Evolutionary conservation across 805 yeast genomes (phyloP).

Genomic region (Clavispora vitiphila): DNA sequence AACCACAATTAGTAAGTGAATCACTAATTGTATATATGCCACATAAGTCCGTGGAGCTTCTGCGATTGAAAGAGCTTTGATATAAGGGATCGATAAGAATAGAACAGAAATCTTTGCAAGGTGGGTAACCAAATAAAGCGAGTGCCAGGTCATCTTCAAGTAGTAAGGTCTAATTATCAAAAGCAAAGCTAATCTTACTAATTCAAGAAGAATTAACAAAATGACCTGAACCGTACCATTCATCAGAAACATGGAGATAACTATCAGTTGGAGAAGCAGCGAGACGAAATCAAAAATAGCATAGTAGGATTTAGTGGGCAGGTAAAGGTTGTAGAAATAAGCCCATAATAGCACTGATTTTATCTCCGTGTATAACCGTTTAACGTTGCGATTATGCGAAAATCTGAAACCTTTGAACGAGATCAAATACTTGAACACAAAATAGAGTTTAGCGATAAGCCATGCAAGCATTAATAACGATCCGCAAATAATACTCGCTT

Average conservation of each 20-base stretch:
- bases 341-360: constrained; percentile 45
- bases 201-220: constrained; percentile 32
- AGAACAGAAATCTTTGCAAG: constrained; percentile 36
- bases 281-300: constrained; percentile 32
- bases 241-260: constrained; percentile 41
- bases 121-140: constrained; percentile 31
- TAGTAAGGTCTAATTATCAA: constrained; percentile 25
- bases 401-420: constrained; percentile 15
- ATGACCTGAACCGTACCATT: constrained; percentile 43
- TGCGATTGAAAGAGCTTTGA: constrained; percentile 28
- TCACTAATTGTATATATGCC: constrained; percentile 38
- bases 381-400: constrained; percentile 15
- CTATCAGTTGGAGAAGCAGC: constrained; percentile 26
- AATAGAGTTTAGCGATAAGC: constrained; percentile 7
- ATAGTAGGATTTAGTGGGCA: constrained; percentile 38
- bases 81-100: constrained; percentile 40
- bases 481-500: constrained; percentile 26
- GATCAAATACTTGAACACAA: constrained; percentile 10
- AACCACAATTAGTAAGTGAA: constrained; percentile 33
- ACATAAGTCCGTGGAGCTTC: constrained; percentile 38
- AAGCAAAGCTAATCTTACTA: constrained; percentile 20
- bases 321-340: constrained; percentile 37
- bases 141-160: constrained; percentile 22
- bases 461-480: constrained; percentile 21
- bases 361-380: constrained; percentile 43